A percentile compares a stretch with the other conserved stretches of the same genome.
These are phyloP conservation scores for Dothideomycetidae sp. DNA, from an alignment of 2,329 filamentous ascomycete species.

Conservation along the genomic window DNA sequence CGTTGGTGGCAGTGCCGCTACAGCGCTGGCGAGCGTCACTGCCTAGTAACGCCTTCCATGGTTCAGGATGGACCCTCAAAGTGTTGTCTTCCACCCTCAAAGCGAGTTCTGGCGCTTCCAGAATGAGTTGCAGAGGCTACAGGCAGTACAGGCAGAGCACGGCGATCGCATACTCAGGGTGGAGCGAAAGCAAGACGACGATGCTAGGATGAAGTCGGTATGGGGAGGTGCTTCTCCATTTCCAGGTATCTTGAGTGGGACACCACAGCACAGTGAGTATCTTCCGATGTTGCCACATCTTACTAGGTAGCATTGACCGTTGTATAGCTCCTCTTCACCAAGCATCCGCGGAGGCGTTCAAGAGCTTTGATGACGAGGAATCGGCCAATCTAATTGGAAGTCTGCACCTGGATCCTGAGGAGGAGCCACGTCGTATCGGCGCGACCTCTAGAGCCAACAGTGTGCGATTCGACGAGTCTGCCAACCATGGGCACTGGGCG, in stretches of 20 bases:
- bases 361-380: constrained; percentile 69
- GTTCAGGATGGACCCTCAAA: constrained; percentile 46
- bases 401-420: constrained; percentile 73
- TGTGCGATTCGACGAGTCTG: constrained; percentile 93
- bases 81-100: constrained; percentile 42
- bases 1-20: no score
- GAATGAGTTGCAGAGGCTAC: constrained; percentile 46
- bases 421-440: constrained; percentile 70
- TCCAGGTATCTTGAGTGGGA: constrained; percentile 67
- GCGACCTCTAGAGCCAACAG: constrained; percentile 89
- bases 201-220: constrained; percentile 60
- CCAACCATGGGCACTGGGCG: constrained; percentile 78
- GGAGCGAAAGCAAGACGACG: constrained; percentile 48
- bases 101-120: constrained; percentile 52
- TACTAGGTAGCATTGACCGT: constrained; percentile 8
- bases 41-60: not conserved
- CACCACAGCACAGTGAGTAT: constrained; percentile 67
- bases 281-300: no score
- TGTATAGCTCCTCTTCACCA: constrained; percentile 60
- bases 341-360: constrained; percentile 70
- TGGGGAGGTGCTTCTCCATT: constrained; percentile 81
- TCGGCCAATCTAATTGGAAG: constrained; percentile 65
- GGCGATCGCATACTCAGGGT: constrained; percentile 46
- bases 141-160: constrained; percentile 46
- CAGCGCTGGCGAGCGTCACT: not conserved